phyloP scores from a whole-genome alignment of 768 basidiomycete species.

The Tubosaeta sp. region DNA sequence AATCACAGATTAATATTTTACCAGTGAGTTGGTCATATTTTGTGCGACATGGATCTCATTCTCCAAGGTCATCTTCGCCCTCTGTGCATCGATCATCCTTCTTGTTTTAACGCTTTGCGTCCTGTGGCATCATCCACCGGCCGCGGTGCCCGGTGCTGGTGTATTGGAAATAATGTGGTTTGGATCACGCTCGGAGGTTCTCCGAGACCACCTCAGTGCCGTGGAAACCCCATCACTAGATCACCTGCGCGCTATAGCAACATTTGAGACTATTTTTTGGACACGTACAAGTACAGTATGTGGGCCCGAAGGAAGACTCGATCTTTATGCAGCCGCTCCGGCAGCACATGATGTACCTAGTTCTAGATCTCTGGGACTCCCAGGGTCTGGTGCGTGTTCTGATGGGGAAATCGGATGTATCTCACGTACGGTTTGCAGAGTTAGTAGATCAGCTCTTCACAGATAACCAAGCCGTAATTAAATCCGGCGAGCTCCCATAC shows the following conservation, averaged over 20 bases:
- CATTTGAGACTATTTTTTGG: background rate
- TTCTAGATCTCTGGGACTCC: background rate
- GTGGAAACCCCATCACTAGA: background rate
- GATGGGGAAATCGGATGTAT: background rate
- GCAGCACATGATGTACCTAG: background rate
- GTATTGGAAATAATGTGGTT: background rate
- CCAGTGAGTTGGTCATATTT: background rate
- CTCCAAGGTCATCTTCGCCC: background rate
- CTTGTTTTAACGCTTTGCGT: background rate
- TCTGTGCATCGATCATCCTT: background rate
- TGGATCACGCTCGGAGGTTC: background rate
- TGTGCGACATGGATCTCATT: background rate
- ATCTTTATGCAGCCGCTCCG: background rate
- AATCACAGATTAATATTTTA: background rate
- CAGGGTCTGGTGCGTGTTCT: background rate
- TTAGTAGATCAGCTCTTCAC: background rate
- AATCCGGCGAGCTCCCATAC: background rate
- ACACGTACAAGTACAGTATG: no score
- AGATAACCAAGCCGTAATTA: no score
- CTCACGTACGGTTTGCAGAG: background rate
- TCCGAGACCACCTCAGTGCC: background rate
- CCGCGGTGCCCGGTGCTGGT: background rate
- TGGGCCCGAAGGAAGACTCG: background rate
- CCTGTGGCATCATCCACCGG: background rate
- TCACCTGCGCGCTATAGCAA: background rate